These are phyloP conservation scores for Nephelium lappaceum DNA, from an alignment of 345 rosid species.

Conservation along the genomic window DNA sequence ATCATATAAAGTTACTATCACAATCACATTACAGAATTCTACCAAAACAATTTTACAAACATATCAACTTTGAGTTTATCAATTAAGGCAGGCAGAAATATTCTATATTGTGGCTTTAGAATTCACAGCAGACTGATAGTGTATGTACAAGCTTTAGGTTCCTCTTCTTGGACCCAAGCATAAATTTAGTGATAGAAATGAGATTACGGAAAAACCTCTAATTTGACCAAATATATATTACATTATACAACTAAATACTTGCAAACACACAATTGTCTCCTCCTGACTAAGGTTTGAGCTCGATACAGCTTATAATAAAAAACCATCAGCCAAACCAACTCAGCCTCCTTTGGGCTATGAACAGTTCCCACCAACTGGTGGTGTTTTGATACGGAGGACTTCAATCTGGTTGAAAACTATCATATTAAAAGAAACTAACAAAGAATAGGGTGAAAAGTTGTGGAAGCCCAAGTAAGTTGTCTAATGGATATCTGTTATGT, in stretches of 20 bases:
- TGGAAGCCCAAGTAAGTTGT: background rate
- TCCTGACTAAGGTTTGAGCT: background rate
- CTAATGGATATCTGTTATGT: background rate
- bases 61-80: background rate
- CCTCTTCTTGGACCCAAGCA: background rate
- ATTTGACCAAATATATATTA: background rate
- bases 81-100: background rate
- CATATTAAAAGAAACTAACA: background rate
- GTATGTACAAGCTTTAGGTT: background rate
- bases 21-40: background rate
- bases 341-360: background rate
- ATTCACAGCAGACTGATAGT: background rate
- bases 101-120: background rate
- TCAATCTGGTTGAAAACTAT: background rate
- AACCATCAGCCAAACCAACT: background rate
- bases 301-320: background rate
- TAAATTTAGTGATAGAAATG: background rate
- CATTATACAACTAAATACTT: background rate
- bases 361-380: background rate
- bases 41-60: slow-evolving; percentile 1
- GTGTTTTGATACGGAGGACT: background rate
- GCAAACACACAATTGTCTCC: background rate
- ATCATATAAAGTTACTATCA: background rate
- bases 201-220: background rate
- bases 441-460: background rate